Base-by-base conservation (phyloP, 2,329 filamentous ascomycete genomes). In the Fusarium illudens region DNA sequence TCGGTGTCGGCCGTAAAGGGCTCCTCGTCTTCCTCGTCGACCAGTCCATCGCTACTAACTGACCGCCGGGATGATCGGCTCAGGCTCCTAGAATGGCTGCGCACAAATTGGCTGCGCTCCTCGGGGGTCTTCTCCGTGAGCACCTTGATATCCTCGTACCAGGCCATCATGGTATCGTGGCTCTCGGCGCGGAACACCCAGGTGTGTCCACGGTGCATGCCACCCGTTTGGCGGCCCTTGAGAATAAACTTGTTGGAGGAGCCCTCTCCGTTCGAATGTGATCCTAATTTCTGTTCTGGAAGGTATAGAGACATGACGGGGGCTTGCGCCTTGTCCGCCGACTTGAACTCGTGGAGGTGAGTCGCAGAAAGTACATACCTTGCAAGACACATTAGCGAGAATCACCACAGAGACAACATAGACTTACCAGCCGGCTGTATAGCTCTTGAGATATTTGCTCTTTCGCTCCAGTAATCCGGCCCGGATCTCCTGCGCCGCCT, bases 401-500 rank as follows among this genome's bases (percentile, higher is more conserved):
- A 27, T 32, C 39, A 30, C 42, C 32, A 53, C 7, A 22, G 17
- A 2, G 36, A 33, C 15, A 56, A 4, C 12, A 33, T 48, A 22
- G 15, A 75, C 90, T 80, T 83, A 95, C 94, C 95, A 98, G 76
- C 95, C 95, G 25, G 94, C 92, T 8, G 94, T 96, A 79, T 97
- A 97, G 78, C 94, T 97, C 84, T 97, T 98, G 65, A 99, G 83
- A 75, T 98, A 99, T 77, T 98, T 99, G 86, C 94, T 97, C 89
- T 98, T 98, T 71, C 96, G 91, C 83, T 99, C 96, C 33, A 99
- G 84, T 80, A 97, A 89, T 3, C 96, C 96, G 19, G 93, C 93
- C 64, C 94, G 87, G 55, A 99, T 92, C 79, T 98, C 95, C 64
- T 92, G 77, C 84, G 93, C 79, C 55, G 92, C 89, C 64, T 92